Evolutionary conservation across 495 filamentous ascomycete species (phyloP).

Genomic region (Oidiodendron maius): DNA sequence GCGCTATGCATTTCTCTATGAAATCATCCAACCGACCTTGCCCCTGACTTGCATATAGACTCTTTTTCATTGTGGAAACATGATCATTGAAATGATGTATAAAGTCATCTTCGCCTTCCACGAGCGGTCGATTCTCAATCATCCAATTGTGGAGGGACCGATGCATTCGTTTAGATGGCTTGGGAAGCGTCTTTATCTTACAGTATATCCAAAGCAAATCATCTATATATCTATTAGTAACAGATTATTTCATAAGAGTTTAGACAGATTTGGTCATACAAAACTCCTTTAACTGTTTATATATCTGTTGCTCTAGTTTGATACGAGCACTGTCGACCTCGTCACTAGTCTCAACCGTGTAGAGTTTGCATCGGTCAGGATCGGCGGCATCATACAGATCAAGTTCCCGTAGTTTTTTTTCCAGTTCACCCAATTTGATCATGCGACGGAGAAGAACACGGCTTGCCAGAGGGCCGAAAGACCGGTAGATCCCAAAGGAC

Average conservation of each 20-base stretch:
- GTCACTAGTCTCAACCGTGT: not conserved
- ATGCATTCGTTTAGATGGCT: not conserved
- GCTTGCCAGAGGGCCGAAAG: not conserved
- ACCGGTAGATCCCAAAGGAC: not conserved
- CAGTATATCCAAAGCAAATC: not conserved
- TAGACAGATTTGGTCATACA: not conserved
- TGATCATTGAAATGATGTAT: slow-evolving; percentile 8
- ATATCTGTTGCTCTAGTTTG: not conserved
- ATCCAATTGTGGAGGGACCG: slow-evolving; percentile 4
- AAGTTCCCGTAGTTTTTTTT: slow-evolving; percentile 22
- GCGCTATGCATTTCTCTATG: not conserved
- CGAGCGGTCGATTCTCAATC: slow-evolving; percentile 2
- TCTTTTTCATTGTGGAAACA: not conserved
- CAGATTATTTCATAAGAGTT: not conserved
- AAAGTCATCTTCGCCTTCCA: slow-evolving; percentile 6
- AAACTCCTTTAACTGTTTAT: not conserved
- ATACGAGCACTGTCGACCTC: not conserved
- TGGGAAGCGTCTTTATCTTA: not conserved
- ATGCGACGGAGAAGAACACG: slow-evolving; percentile 29
- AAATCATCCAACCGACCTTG: not conserved
- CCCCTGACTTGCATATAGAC: not conserved
- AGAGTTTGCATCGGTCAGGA: slow-evolving; percentile 1
- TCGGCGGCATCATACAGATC: slow-evolving; percentile 20
- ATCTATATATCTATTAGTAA: slow-evolving; percentile 1
- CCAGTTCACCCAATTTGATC: slow-evolving; percentile 25